These are phyloP conservation scores for Solanum verrucosum DNA, from an alignment of 257 asterid species.

Conservation along the genomic window DNA sequence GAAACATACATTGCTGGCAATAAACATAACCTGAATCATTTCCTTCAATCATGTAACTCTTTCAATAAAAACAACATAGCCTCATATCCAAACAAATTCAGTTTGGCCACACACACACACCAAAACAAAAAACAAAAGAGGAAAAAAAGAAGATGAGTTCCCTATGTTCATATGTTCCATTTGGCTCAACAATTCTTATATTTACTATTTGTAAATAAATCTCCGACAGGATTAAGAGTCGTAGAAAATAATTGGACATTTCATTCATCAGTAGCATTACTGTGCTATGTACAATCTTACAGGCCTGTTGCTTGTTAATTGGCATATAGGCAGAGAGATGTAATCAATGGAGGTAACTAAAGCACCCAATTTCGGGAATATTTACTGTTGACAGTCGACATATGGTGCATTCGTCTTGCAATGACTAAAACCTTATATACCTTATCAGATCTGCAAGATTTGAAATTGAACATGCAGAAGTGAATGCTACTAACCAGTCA, in stretches of 20 bases:
- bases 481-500: background rate
- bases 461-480: background rate
- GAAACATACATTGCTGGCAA: background rate
- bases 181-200: background rate
- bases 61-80: background rate
- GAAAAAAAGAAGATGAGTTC: background rate
- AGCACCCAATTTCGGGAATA: background rate
- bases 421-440: background rate
- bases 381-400: background rate
- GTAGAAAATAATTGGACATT: background rate
- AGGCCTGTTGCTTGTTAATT: background rate
- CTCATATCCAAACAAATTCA: background rate
- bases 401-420: background rate
- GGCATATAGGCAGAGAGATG: background rate
- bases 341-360: background rate
- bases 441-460: background rate
- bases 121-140: background rate
- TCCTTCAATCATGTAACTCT: background rate
- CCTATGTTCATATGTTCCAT: background rate
- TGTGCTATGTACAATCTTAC: background rate
- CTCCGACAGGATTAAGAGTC: background rate
- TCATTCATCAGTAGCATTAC: background rate
- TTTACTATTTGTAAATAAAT: background rate
- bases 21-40: background rate
- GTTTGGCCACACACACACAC: background rate